Evolutionary conservation across 345 rosid genomes (phyloP), one percentile per base, ranked within the genome.

Genomic region (Schrenkiella parvula): DNA sequence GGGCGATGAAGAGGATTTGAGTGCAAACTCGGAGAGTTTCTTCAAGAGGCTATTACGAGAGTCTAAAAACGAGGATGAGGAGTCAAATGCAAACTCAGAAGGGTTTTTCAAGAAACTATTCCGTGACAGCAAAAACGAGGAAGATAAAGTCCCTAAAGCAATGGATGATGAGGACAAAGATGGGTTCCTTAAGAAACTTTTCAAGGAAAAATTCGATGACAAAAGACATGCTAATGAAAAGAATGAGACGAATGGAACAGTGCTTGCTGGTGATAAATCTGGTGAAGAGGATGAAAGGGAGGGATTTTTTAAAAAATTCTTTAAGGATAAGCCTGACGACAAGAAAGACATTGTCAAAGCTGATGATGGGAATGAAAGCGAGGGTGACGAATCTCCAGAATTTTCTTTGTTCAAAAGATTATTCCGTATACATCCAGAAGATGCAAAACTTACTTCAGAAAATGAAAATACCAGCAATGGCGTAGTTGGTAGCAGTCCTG

Each of bases 371-470:
- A 89, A 86, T 65, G 91, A 82, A 87, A 59, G 80, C 1, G 80
- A 76, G 17, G 80, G 66, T 78, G 99, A 88, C 74, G 99, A 92
- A 73, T 77, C 96, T 77, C 87, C 86, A 12, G 98, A 93, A 69
- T 83, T 89, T 77, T 82, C 98, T 28, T 63, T 95, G 74, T 86
- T 95, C 79, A 80, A 85, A 62, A 86, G 86, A 82, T 74, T 92
- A 72, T 95, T 95, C 70, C 93, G 91, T 43, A 97, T 90, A 84
- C 98, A 90, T 70, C 99, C 97, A 17, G 98, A 92, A 85, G 96
- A 95, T 66, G 78, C 79, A 42, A 92, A 82, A 80, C 82, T 64
- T 64, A 61, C 80, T 65, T 57, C 77, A 38, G 79, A 75, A 29
- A 86, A 74, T 83, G 98, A 87, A 80, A 80, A 64, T 80, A 83